phyloP scores from a whole-genome alignment of 1,139 yeast genomes.

The Diutina ranongensis region DNA sequence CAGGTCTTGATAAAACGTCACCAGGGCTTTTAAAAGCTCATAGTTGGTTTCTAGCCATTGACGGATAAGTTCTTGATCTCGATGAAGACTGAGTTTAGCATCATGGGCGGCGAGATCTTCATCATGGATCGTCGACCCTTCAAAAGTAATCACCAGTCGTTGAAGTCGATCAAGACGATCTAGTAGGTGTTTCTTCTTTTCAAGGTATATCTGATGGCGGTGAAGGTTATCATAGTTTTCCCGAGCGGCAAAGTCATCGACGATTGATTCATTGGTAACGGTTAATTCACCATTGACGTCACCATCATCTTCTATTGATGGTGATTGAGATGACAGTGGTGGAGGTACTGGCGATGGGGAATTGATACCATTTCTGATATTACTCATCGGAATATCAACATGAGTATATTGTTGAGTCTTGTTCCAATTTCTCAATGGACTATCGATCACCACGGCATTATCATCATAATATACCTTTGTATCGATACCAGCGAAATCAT shows the following conservation, averaged over 20 bases:
- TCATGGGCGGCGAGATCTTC: conserved; percentile 17
- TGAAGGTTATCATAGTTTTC: not conserved
- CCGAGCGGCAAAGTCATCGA: not conserved
- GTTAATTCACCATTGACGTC: not conserved
- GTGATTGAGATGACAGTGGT: not conserved
- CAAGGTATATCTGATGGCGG: not conserved
- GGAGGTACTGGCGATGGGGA: too few species aligned
- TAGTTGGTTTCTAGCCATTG: conserved; percentile 24
- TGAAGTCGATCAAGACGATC: not conserved
- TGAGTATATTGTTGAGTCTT: not conserved
- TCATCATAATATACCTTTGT: not conserved
- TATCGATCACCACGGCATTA: not conserved
- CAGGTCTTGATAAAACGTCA: conserved; percentile 28
- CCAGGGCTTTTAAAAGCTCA: conserved; percentile 23
- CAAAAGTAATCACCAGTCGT: conserved; percentile 17
- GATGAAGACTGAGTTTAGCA: conserved; percentile 12
- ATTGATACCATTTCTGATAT: too few species aligned
- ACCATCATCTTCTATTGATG: not conserved
- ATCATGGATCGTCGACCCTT: conserved; percentile 16
- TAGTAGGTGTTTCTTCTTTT: not conserved
- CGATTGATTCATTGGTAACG: too few species aligned
- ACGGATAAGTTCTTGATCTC: conserved; percentile 27
- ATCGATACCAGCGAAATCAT: not conserved
- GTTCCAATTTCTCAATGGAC: not conserved
- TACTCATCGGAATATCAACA: not conserved